Conservation (phyloP, 2,329 filamentous ascomycete genomes). For the Fusarium pseudonygamai region DNA sequence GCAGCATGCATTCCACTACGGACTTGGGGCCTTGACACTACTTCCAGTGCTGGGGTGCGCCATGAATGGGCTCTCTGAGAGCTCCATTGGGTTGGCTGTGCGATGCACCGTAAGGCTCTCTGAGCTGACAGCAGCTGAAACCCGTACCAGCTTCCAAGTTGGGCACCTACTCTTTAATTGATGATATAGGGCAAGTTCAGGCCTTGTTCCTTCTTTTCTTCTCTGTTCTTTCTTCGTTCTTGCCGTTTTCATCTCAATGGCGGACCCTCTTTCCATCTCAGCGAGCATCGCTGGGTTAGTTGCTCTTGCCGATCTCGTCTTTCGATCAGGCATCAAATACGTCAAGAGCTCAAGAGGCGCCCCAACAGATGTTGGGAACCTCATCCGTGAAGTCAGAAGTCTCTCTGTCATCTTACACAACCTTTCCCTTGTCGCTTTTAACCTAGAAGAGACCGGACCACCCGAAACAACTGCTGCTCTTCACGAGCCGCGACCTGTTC, state of each 20-base stretch:
- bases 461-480: too few species aligned
- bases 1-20: background rate
- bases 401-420: background rate
- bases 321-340: slow-evolving; percentile 1
- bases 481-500: background rate
- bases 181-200: too few species aligned
- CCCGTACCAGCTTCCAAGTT: background rate
- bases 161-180: background rate
- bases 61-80: rapidly evolving
- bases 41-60: background rate
- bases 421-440: background rate
- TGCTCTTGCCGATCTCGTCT: slow-evolving; percentile 18
- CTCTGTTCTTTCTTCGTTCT: background rate
- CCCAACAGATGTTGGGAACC: background rate
- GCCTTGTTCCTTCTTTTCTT: background rate
- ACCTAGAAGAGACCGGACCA: background rate
- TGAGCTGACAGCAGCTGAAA: background rate
- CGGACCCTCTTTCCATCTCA: slow-evolving; percentile 7
- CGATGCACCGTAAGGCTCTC: background rate
- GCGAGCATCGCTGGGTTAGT: slow-evolving; percentile 23
- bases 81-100: background rate
- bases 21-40: background rate
- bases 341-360: background rate
- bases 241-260: background rate
- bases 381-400: background rate